Base-by-base conservation (phyloP, 2,329 filamentous ascomycete genomes). In the Graphium sp. region DNA sequence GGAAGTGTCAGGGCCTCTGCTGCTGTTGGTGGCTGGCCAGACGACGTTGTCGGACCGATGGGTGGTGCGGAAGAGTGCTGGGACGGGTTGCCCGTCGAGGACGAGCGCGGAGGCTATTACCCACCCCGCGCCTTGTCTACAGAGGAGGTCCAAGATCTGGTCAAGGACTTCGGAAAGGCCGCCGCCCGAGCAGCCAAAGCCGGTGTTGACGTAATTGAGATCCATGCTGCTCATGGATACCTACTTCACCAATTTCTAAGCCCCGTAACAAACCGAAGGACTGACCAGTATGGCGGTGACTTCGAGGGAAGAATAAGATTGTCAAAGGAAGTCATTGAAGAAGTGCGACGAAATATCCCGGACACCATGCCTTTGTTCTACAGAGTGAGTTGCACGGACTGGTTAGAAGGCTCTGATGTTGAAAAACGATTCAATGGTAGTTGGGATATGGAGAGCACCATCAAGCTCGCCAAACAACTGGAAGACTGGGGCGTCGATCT, bases 401-500 rank as follows among this genome's bases (percentile, higher is more conserved):
- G 69, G 66, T 60, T 72, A 50, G 64, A 74, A 37, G 45, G 47
- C 41, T 37, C 45, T 5, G 48, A 41, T 28, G 55, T 57, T 7
- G 60, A 57, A 20, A 47, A 59, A 13, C n/a, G n/a, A n/a, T n/a
- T n/a, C n/a, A 39, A 53, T 37, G 51, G 55, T 5, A 61, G 55
- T 15, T 92, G 82, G 82, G 74, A 69, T 5, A 41, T 75, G n/a
- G 64, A 74, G 24, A 65, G 84, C 38, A 47, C 39, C 30, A 49
- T 49, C 32, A 39, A 35, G 13, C 40, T 52, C n/a, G 78, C 81
- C 10, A 63, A 67, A 44, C 55, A 76, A 7, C 64, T 94, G 1
- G 77, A 79, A 0, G 66, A 64, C 1, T 58, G 62, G 9, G 85
- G 85, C 18, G 65, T 93, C 24, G 85, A 94, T 46, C 56, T 92